These are phyloP conservation scores for Magnaporthiopsis incrustans DNA, from an alignment of 2,329 filamentous ascomycete genomes.

Conservation along the genomic window DNA sequence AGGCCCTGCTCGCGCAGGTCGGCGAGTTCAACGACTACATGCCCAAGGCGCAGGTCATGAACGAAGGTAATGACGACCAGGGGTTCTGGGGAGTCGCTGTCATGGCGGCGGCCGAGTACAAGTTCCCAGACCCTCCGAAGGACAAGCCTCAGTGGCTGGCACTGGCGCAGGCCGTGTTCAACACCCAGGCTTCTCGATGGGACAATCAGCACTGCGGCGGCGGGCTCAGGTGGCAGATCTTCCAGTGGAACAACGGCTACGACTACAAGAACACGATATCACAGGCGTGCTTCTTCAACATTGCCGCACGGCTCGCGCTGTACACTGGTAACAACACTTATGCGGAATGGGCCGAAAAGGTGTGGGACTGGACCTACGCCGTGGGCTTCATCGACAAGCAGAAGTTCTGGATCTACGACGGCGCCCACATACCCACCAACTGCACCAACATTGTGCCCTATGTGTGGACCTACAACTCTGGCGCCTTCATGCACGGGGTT, in stretches of 20 bases:
- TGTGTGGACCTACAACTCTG: slow-evolving; percentile 65
- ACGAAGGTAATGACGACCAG: slow-evolving; percentile 66
- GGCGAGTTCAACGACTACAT: slow-evolving; percentile 69
- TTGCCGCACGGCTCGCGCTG: slow-evolving; percentile 50
- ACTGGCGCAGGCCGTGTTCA: slow-evolving; percentile 73
- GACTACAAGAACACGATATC: slow-evolving; percentile 55
- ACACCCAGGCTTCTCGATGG: slow-evolving; percentile 69
- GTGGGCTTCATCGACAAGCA: slow-evolving; percentile 50
- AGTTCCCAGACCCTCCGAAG: slow-evolving; percentile 51
- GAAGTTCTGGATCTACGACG: slow-evolving; percentile 53
- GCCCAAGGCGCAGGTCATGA: slow-evolving; percentile 40
- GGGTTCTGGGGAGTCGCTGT: slow-evolving; percentile 66
- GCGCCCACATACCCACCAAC: slow-evolving; percentile 46
- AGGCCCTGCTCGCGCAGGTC: slow-evolving; percentile 67
- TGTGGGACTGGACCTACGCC: slow-evolving; percentile 60
- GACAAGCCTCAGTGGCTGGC: slow-evolving; percentile 59
- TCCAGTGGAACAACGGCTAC: slow-evolving; percentile 72
- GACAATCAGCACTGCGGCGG: slow-evolving; percentile 61
- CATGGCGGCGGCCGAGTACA: slow-evolving; percentile 63
- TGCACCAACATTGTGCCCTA: slow-evolving; percentile 51
- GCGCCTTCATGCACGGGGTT: slow-evolving; percentile 56
- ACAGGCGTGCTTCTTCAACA: slow-evolving; percentile 43
- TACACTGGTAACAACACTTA: slow-evolving; percentile 76
- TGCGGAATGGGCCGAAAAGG: slow-evolving; percentile 64
- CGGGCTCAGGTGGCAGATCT: slow-evolving; percentile 79